Evolutionary conservation across 1,139 yeast species (phyloP).

Genomic region (Hyphopichia fennica): DNA sequence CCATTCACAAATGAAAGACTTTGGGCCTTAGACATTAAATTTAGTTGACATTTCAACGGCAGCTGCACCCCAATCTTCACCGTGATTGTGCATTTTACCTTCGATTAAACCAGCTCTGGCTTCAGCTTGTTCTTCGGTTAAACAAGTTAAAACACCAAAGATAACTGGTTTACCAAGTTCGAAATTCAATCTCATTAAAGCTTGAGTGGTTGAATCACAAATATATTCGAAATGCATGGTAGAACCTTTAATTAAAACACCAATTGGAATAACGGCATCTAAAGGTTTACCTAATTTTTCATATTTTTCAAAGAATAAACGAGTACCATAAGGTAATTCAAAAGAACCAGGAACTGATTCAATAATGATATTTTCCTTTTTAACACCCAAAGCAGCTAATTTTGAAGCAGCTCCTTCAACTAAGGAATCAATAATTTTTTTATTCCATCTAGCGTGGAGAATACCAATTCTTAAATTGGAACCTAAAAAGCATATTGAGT

Average conservation of each 20-base stretch:
- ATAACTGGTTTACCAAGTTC: slow-evolving; percentile 75
- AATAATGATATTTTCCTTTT: slow-evolving; percentile 69
- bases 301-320: slow-evolving; percentile 50
- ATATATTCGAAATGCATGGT: slow-evolving; percentile 98
- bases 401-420: slow-evolving; percentile 74
- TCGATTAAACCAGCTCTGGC: slow-evolving; percentile 86
- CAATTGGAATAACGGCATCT: slow-evolving; percentile 92
- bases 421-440: slow-evolving; percentile 69
- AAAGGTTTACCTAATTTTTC: slow-evolving; percentile 48
- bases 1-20: too few species aligned
- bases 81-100: slow-evolving; percentile 86
- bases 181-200: slow-evolving; percentile 80
- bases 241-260: slow-evolving; percentile 91
- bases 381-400: slow-evolving; percentile 65
- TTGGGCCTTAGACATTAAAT: slow-evolving; percentile 18
- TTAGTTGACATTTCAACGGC: slow-evolving; percentile 94
- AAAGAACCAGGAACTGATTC: slow-evolving; percentile 93
- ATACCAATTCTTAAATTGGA: slow-evolving; percentile 73
- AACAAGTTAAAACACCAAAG: slow-evolving; percentile 89
- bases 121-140: slow-evolving; percentile 92
- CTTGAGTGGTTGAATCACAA: slow-evolving; percentile 85
- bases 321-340: slow-evolving; percentile 85
- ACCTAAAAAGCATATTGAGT: slow-evolving; percentile 30
- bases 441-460: slow-evolving; percentile 95
- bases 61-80: slow-evolving; percentile 98